Conservation (phyloP, 2,329 filamentous ascomycete genomes). For the Xylogone sp. region DNA sequence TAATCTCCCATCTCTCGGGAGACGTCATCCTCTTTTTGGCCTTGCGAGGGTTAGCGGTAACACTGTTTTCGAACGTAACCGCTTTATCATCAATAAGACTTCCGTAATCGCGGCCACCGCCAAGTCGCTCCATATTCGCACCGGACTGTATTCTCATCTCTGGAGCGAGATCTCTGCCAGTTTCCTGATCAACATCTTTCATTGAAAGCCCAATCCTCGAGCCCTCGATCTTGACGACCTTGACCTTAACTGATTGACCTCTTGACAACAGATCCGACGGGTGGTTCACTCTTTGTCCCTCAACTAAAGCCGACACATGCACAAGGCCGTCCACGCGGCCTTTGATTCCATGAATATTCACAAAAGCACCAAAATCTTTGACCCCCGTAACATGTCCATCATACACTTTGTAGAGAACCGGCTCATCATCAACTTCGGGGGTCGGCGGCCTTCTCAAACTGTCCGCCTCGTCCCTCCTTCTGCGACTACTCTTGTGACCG, state of each 20-base stretch:
- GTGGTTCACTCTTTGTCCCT: conserved; percentile 83
- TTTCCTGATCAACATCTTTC: conserved; percentile 93
- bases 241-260: conserved; percentile 86
- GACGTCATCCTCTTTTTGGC: conserved; percentile 93
- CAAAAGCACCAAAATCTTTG: conserved; percentile 94
- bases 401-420: conserved; percentile 83
- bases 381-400: conserved; percentile 85
- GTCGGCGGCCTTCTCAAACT: conserved; percentile 63
- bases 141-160: conserved; percentile 78
- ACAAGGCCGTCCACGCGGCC: conserved; percentile 92
- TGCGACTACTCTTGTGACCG: conserved; percentile 36
- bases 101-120: conserved; percentile 60
- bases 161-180: conserved; percentile 78
- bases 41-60: conserved; percentile 46
- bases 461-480: conserved; percentile 47
- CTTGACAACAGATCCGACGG: conserved; percentile 81
- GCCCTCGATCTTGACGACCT: conserved; percentile 83
- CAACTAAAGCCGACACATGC: conserved; percentile 84
- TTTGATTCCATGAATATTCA: conserved; percentile 81
- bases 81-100: conserved; percentile 46
- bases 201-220: conserved; percentile 84
- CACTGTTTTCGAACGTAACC: conserved; percentile 60
- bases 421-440: conserved; percentile 75
- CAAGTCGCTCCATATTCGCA: conserved; percentile 81
- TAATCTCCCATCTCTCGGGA: conserved; percentile 95